Conservation (phyloP, 1,284 basidiomycete species). For the Ustanciosporium gigantosporum region DNA sequence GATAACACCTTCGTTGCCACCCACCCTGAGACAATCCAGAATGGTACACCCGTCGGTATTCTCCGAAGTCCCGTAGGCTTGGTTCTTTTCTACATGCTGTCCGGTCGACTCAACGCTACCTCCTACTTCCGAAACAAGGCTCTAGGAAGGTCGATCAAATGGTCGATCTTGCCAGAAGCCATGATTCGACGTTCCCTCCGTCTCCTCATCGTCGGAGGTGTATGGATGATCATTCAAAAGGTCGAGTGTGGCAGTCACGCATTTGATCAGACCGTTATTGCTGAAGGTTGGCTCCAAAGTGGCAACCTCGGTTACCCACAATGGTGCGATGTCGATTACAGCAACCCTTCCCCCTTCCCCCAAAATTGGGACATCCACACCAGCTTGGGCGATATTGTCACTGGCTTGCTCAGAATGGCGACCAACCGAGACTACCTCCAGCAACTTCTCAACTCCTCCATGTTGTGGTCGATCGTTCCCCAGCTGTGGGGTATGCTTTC, state of each 20-base stretch:
- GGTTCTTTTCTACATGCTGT: constrained; percentile 58
- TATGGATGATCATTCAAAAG: constrained; percentile 61
- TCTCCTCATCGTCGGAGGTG: constrained; percentile 61
- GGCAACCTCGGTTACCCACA: constrained; percentile 61
- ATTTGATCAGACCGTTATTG: constrained; percentile 54
- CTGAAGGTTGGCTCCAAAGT: constrained; percentile 49
- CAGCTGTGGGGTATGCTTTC: constrained; percentile 63
- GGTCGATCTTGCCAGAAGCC: constrained; percentile 57
- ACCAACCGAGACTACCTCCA: constrained; percentile 62
- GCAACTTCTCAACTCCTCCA: constrained; percentile 61
- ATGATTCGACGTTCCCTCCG: constrained; percentile 62
- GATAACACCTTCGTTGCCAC: constrained; percentile 61
- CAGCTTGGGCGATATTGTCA: constrained; percentile 59
- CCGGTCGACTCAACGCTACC: constrained; percentile 61
- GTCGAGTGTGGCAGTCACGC: constrained; percentile 46
- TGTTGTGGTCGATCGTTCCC: constrained; percentile 63
- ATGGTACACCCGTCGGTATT: constrained; percentile 56
- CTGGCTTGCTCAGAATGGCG: constrained; percentile 60
- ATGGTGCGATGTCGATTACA: constrained; percentile 60
- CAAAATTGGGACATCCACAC: constrained; percentile 27
- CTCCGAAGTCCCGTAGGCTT: constrained; percentile 24
- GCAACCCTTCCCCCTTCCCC: constrained; percentile 19
- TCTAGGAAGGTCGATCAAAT: constrained; percentile 57
- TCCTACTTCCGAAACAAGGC: constrained; percentile 57
- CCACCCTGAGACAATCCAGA: constrained; percentile 57